Conservation (phyloP, 208 protist species). For the Borovskyia barvae region DNA sequence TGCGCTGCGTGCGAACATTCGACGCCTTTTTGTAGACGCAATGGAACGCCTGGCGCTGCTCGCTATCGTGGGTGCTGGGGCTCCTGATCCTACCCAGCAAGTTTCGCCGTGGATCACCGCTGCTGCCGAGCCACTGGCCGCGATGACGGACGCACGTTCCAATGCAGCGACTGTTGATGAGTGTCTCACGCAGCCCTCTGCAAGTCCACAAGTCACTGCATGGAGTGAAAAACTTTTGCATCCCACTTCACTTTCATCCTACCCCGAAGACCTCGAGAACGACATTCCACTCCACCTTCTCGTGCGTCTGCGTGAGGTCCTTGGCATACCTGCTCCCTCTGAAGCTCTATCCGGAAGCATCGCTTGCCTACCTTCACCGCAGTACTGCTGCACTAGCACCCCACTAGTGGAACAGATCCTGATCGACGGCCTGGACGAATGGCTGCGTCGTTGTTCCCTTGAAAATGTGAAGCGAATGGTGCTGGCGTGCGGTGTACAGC, state of each 20-base stretch:
- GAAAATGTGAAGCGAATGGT: slow-evolving; percentile 56
- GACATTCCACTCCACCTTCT: slow-evolving; percentile 46
- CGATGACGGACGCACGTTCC: neutral
- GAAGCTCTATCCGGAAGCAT: neutral
- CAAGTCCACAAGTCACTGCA: slow-evolving; percentile 11
- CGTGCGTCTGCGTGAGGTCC: slow-evolving; percentile 39
- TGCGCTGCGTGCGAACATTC: slow-evolving; percentile 47
- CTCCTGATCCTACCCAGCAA: neutral
- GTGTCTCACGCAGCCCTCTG: neutral
- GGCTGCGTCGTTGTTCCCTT: slow-evolving; percentile 34
- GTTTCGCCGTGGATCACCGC: slow-evolving; percentile 6
- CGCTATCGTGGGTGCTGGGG: slow-evolving; percentile 26
- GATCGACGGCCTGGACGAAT: slow-evolving; percentile 76
- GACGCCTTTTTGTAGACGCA: slow-evolving; percentile 38
- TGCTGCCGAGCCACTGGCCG: neutral
- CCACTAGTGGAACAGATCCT: slow-evolving; percentile 74
- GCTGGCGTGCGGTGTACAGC: slow-evolving; percentile 70
- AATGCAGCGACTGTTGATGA: neutral
- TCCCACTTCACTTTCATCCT: slow-evolving; percentile 48
- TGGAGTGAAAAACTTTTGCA: slow-evolving; percentile 28
- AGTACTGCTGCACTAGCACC: slow-evolving; percentile 12
- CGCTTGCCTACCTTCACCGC: too few species aligned
- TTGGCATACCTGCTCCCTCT: slow-evolving; percentile 17
- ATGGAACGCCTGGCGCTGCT: slow-evolving; percentile 44
- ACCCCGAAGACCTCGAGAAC: slow-evolving; percentile 37